phyloP scores from a whole-genome alignment of 1,139 yeast genomes.

The Yueomyces sp. region DNA sequence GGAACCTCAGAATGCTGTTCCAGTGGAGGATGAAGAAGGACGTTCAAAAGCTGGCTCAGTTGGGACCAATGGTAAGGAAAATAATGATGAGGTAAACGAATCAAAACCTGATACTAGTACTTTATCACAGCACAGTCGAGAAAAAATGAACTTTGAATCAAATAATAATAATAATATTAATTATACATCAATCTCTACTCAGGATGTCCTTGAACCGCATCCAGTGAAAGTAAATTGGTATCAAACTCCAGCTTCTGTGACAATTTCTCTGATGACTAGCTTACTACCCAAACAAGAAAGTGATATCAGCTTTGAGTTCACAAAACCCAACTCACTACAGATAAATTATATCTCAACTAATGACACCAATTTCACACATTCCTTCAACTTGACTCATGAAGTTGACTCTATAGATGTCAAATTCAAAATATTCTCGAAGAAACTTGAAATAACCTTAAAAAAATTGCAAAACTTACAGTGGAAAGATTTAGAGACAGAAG shows the following conservation, averaged over 20 bases:
- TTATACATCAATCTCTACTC: slow-evolving; percentile 35
- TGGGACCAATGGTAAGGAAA: background rate
- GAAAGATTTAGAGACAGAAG: slow-evolving; percentile 24
- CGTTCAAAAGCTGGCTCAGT: background rate
- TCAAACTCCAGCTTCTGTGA: slow-evolving; percentile 45
- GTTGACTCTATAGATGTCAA: slow-evolving; percentile 37
- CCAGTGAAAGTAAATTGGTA: slow-evolving; percentile 47
- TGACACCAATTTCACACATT: slow-evolving; percentile 27
- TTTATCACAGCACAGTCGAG: background rate
- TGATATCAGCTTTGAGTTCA: slow-evolving; percentile 19
- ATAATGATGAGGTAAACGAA: slow-evolving; percentile 1
- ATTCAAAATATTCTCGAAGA: slow-evolving; percentile 52
- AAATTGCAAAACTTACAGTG: slow-evolving; percentile 27
- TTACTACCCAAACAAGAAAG: slow-evolving; percentile 34
- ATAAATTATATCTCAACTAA: slow-evolving; percentile 18
- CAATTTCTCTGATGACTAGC: slow-evolving; percentile 63
- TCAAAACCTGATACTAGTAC: background rate
- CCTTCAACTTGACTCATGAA: slow-evolving; percentile 36
- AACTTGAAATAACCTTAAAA: slow-evolving; percentile 47
- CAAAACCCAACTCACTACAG: slow-evolving; percentile 10
- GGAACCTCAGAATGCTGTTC: background rate
- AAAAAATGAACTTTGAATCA: background rate
- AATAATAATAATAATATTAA: background rate
- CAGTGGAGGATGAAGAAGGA: background rate
- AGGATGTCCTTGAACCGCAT: too few species aligned